Evolutionary conservation across 768 basidiomycete species (phyloP), one percentile per base, ranked within the genome.

Genomic region (Podaxis mareebaensis): DNA sequence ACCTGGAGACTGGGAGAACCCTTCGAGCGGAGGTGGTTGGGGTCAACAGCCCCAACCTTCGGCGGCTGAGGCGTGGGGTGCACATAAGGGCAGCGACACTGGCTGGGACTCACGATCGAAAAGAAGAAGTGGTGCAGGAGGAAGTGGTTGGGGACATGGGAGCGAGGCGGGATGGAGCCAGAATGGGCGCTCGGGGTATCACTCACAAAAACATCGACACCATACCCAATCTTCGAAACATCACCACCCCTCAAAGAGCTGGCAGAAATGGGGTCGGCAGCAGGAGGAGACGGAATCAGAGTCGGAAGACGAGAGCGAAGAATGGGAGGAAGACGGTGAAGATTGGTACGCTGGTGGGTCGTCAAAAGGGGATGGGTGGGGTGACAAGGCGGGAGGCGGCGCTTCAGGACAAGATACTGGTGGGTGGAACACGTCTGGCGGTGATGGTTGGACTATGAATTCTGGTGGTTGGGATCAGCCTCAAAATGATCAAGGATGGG

Each of bases 251-350:
- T 63, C 67, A n/a, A 68, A 70, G 60, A 72, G 68, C 61, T 77
- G 76, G 76, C 68, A 75, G 60, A 64, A 67, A 30, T 75, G 76
- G 76, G 75, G 71, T 40, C 39, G 6, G 7, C 60, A 26, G 20
- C 15, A 48, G 15, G 51, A 13, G 22, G 60, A 61, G 36, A 28
- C 63, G 7, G 15, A 64, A 51, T 40, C 64, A 64, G 65, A 69
- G 61, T 63, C 66, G 11, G 68, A 63, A 33, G 60, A 62, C 10
- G 63, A 59, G 1, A 55, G 58, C 11, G 63, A 56, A 42, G 63
- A 59, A 24, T 64, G 62, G 64, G 65, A 63, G 10, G 61, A 69
- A 61, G 66, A 63, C 10, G 61, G 67, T 17, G 62, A 67, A 3
- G 64, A 54, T 26, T 49, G 56, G 61, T 56, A 63, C 24, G 65